Evolutionary conservation across 2,329 filamentous ascomycete genomes (phyloP).

Genomic region (Chaetomium globosum): DNA sequence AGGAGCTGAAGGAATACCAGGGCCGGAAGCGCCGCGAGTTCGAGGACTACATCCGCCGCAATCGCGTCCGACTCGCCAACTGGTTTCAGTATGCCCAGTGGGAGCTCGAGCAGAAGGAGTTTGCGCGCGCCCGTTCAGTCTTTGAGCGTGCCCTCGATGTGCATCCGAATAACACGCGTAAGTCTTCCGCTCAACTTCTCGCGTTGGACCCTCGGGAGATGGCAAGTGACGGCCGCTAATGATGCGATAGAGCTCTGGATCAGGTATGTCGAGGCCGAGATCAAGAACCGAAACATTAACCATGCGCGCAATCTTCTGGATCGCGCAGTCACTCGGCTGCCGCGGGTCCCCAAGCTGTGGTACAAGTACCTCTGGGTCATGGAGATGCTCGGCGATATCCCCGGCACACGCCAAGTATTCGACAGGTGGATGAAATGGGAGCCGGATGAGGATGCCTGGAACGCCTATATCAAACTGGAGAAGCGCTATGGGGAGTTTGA

Average conservation of each 20-base stretch:
- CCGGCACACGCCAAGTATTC: constrained; percentile 89
- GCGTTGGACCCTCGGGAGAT: background rate
- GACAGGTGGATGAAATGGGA: constrained; percentile 99
- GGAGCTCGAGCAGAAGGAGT: constrained; percentile 98
- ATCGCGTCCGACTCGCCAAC: constrained; percentile 95
- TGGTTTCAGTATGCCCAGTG: constrained; percentile 98
- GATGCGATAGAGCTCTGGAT: constrained; percentile 67
- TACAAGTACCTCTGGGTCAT: constrained; percentile 99
- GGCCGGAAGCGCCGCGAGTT: constrained; percentile 95
- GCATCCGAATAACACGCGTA: constrained; percentile 75
- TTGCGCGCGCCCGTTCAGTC: constrained; percentile 83
- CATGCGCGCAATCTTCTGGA: constrained; percentile 94
- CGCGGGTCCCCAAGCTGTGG: constrained; percentile 94
- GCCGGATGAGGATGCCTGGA: constrained; percentile 93
- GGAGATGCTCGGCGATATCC: constrained; percentile 93
- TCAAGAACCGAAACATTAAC: constrained; percentile 94
- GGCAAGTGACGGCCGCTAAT: constrained; percentile 21
- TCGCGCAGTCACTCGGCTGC: constrained; percentile 88
- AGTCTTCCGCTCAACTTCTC: background rate
- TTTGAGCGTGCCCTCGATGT: constrained; percentile 95
- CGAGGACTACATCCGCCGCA: constrained; percentile 95
- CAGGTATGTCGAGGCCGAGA: constrained; percentile 92
- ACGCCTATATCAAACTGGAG: constrained; percentile 94
- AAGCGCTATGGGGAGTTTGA: constrained; percentile 93
- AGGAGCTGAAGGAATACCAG: constrained; percentile 97